Percentiles rank a stretch among this genome's conserved stretches.
Conservation (phyloP, 2,329 filamentous ascomycete species). For the Pseudopithomyces maydicus region DNA sequence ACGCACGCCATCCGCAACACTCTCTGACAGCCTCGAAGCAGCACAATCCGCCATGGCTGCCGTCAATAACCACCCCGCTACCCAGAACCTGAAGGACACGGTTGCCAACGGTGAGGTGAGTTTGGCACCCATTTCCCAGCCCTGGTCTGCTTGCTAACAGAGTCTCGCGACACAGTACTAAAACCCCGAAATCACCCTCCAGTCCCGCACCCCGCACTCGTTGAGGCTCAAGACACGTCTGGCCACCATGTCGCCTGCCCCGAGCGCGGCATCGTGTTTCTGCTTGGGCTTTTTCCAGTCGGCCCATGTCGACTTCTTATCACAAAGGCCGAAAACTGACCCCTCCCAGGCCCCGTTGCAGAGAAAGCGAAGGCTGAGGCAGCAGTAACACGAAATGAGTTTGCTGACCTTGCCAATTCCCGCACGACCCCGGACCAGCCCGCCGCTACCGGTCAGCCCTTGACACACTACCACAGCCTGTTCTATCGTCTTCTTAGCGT, state of each 20-base stretch:
- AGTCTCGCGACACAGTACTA: slow-evolving; percentile 35
- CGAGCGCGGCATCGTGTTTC: not conserved
- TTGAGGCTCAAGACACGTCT: too few species aligned
- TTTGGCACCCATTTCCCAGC: slow-evolving; percentile 15
- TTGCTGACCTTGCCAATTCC: slow-evolving; percentile 62
- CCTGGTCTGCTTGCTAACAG: slow-evolving; percentile 26
- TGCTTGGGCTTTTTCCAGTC: too few species aligned
- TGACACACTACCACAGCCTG: slow-evolving; percentile 71
- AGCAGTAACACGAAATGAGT: slow-evolving; percentile 61
- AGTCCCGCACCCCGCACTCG: not conserved
- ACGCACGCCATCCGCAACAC: slow-evolving; percentile 17
- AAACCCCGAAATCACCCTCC: slow-evolving; percentile 13
- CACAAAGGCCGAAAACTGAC: slow-evolving; percentile 28
- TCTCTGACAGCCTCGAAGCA: slow-evolving; percentile 47
- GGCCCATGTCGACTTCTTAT: not conserved
- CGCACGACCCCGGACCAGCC: slow-evolving; percentile 59
- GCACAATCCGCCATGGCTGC: slow-evolving; percentile 54
- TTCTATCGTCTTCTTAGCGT: slow-evolving; percentile 69
- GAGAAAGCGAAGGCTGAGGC: slow-evolving; percentile 62
- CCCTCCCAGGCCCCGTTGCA: slow-evolving; percentile 56
- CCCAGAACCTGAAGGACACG: slow-evolving; percentile 51
- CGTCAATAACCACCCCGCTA: slow-evolving; percentile 55
- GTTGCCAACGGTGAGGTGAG: slow-evolving; percentile 52
- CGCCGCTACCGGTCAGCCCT: slow-evolving; percentile 64
- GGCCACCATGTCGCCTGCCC: not conserved